Base-by-base conservation (phyloP, 345 rosid species). In the Psidium friedrichsthalianum region DNA sequence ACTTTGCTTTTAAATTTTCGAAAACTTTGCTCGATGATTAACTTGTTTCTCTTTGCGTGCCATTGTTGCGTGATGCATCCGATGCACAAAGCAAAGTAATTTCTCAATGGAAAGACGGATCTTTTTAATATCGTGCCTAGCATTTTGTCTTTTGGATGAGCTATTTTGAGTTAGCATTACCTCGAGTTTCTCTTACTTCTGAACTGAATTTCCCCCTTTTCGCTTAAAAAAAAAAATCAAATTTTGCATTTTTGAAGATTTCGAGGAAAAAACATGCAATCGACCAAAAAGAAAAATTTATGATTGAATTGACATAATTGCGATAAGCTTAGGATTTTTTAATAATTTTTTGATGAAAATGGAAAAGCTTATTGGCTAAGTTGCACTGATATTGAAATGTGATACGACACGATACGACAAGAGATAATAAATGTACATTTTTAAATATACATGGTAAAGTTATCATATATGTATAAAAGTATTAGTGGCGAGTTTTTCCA, bases 11-110 rank as follows among this genome's bases (percentile, higher is more conserved):
- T 18, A 18, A 69, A 18, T 9, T 8, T 32, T 69, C 4, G 42
- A n/a, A 36, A 8, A 3, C 0, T 69, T 69, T 0, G 2, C 36
- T 18, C n/a, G 1, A 4, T 69, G 3, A 18, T 16, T 8, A 9
- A 36, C 21, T 69, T 5, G 2, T 69, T 36, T 18, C 0, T 69
- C 0, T n/a, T 36, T 36, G 10, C 6, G 5, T 18, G 0, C 1
- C 22, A 69, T 11, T 8, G 0, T 69, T 20, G 24, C 13, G 1
- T 69, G 80, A 69, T 69, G 5, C 24, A 32, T 32, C 1, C 0
- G 6, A 69, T 2, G 1, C 13, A 36, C 47, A 69, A 36, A 69
- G 40, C 40, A 69, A 36, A 69, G 40, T 21, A 69, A 18, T 0
- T 36, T 69, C 25, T 69, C 7, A 18, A 32, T 8, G 3, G 3